phyloP scores from a whole-genome alignment of 2,329 filamentous ascomycete genomes.

The Periconia sp. region DNA sequence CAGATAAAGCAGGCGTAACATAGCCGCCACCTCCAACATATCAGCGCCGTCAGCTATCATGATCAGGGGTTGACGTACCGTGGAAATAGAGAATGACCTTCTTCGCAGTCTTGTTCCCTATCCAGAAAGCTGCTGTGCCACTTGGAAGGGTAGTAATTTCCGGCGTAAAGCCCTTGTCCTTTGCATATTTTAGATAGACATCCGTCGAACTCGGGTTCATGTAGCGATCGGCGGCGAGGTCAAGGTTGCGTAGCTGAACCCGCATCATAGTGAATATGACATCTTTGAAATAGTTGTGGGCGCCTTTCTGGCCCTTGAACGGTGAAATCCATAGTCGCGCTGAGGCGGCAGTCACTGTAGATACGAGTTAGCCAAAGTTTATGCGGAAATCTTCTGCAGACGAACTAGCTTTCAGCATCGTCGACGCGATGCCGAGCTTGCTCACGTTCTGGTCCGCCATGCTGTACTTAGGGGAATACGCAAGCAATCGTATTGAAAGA shows the following conservation, averaged over 20 bases:
- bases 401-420: conserved; percentile 36
- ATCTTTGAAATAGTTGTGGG: conserved; percentile 46
- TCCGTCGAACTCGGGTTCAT: conserved; percentile 35
- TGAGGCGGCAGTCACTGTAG: conserved; percentile 39
- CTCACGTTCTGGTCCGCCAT: conserved; percentile 36
- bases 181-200: conserved; percentile 43
- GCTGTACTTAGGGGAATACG: conserved; percentile 10
- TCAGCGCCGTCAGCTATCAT: conserved; percentile 16
- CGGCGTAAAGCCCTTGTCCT: conserved; percentile 43
- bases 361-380: conserved; percentile 9
- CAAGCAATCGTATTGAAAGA: too few relatives aligned
- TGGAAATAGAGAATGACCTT: conserved; percentile 57
- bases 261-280: conserved; percentile 38
- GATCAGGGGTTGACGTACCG: conserved; percentile 32
- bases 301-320: conserved; percentile 44
- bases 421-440: conserved; percentile 42
- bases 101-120: conserved; percentile 47
- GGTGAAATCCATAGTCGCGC: conserved; percentile 40
- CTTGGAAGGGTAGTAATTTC: conserved; percentile 46
- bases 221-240: conserved; percentile 43
- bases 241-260: conserved; percentile 35
- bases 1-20: conserved; percentile 53
- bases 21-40: conserved; percentile 61
- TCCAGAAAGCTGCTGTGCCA: conserved; percentile 55
- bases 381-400: conserved; percentile 3